Conservation (phyloP, 306 rosid genomes). For the Acmispon strigosus region DNA sequence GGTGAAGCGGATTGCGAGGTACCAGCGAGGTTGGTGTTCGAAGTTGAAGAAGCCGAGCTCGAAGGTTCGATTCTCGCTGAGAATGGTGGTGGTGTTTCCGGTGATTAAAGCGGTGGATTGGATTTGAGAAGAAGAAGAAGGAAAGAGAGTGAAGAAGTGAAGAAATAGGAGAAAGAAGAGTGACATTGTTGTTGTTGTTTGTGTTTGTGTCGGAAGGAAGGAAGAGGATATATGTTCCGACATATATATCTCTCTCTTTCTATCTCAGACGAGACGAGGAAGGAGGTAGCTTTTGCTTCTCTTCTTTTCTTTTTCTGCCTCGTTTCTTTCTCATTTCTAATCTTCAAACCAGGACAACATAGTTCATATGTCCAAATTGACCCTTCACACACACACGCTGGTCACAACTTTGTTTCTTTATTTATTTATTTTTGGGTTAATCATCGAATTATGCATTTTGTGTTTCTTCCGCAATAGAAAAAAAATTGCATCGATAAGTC, state of each 20-base stretch:
- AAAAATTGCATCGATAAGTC: no score
- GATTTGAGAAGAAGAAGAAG: background rate
- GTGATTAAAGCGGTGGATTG: background rate
- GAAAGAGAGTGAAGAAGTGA: background rate
- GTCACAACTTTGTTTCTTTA: background rate
- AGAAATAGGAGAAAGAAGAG: background rate
- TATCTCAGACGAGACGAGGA: background rate
- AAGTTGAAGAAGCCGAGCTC: conserved; percentile 46
- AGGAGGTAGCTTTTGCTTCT: background rate
- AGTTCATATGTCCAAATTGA: background rate
- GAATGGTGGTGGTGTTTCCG: conserved; percentile 17
- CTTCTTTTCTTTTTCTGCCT: background rate
- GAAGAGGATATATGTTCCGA: no score
- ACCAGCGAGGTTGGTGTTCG: conserved; percentile 12
- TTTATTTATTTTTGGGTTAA: no score
- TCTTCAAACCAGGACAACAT: background rate
- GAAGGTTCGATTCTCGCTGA: conserved; percentile 47
- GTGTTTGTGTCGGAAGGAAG: background rate
- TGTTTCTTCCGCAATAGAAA: no score
- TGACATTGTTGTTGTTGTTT: conserved; percentile 11
- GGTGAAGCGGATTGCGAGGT: conserved; percentile 48
- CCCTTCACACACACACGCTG: background rate
- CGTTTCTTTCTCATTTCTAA: background rate
- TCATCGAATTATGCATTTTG: no score
- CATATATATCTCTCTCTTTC: background rate